Evolutionary conservation across 768 basidiomycete species (phyloP).

Genomic region (Stropharia rugosoannulata): DNA sequence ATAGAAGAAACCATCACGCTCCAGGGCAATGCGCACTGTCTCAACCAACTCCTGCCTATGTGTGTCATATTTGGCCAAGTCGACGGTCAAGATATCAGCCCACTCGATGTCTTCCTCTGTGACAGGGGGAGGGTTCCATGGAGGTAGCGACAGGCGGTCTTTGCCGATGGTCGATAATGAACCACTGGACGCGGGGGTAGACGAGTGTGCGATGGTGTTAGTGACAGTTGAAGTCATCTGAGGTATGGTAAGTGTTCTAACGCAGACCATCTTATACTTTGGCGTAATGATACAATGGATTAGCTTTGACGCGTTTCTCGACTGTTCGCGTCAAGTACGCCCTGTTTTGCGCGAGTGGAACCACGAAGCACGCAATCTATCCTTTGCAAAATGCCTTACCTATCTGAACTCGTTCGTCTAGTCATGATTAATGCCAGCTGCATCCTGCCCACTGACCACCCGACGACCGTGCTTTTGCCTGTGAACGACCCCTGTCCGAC

Average conservation of each 20-base stretch:
- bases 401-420: neutral
- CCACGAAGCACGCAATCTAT: slow-evolving; percentile 7
- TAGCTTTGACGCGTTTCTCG: neutral
- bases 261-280: no score
- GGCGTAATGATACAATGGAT: no score
- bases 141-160: slow-evolving; percentile 12
- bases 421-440: no score
- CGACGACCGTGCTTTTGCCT: no score
- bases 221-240: neutral
- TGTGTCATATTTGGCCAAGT: slow-evolving; percentile 30
- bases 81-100: slow-evolving; percentile 35
- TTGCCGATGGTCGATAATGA: slow-evolving; percentile 2
- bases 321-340: neutral
- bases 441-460: no score
- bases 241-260: no score
- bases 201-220: neutral
- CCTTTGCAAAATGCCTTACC: neutral
- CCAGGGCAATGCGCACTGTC: slow-evolving; percentile 27
- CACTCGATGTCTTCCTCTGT: slow-evolving; percentile 27
- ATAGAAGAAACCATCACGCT: slow-evolving; percentile 35
- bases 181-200: neutral
- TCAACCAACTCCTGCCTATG: slow-evolving; percentile 23
- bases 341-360: slow-evolving; percentile 1
- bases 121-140: slow-evolving; percentile 21
- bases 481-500: no score